Evolutionary conservation across 768 basidiomycete species (phyloP).

Genomic region (Gloeophyllum trabeum): DNA sequence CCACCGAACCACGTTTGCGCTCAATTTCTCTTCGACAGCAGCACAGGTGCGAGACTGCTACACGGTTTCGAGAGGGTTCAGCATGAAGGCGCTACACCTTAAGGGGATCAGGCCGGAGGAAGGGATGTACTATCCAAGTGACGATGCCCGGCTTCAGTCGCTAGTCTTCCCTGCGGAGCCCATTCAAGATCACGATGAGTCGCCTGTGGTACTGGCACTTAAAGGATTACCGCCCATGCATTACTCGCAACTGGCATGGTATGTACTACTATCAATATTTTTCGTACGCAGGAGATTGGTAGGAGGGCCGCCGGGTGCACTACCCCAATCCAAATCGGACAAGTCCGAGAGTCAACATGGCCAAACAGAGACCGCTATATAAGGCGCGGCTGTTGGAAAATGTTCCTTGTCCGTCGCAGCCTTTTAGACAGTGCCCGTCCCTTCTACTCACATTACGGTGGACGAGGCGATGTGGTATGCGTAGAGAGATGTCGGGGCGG

Average conservation of each 20-base stretch:
- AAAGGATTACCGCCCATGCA: too few species aligned
- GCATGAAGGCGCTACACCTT: background rate
- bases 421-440: constrained; percentile 69
- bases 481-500: constrained; percentile 46
- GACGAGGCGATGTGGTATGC: constrained; percentile 63
- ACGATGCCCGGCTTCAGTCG: too few species aligned
- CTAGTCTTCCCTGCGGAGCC: too few species aligned
- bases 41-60: background rate
- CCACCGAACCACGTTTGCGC: background rate
- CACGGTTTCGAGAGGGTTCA: background rate
- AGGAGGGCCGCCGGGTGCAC: too few species aligned
- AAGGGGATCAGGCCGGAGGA: background rate
- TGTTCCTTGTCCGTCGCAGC: constrained; percentile 30
- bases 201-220: too few species aligned
- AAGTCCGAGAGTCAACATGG: too few species aligned
- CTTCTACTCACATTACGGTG: constrained; percentile 23
- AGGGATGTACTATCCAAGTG: background rate
- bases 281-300: too few species aligned
- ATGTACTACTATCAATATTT: too few species aligned
- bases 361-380: constrained; percentile 17
- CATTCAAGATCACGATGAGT: too few species aligned
- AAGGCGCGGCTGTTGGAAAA: background rate
- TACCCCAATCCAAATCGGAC: too few species aligned
- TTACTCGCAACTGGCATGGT: too few species aligned
- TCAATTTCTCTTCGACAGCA: background rate